Conservation (phyloP, 225 moss, liverwort and hornwort genomes). For the Climacium dendroides region DNA sequence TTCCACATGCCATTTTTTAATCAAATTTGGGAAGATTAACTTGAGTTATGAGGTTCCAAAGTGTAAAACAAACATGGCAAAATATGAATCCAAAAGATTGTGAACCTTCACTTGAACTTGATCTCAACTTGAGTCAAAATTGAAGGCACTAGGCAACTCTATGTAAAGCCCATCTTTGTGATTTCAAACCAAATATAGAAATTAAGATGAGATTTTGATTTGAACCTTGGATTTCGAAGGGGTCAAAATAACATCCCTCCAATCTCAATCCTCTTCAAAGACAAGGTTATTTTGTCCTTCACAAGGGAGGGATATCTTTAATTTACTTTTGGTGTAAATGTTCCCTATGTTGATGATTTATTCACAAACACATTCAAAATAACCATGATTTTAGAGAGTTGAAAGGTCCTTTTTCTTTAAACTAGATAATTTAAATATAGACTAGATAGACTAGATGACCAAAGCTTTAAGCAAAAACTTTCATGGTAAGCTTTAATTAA, state of each 20-base stretch:
- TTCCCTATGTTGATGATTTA: background rate
- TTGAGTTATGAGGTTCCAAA: background rate
- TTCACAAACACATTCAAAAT: too few species aligned
- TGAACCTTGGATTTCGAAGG: fast-evolving
- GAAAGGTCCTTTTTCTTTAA: background rate
- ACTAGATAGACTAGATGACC: too few species aligned
- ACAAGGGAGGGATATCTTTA: background rate
- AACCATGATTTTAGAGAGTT: background rate
- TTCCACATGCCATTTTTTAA: background rate
- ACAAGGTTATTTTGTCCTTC: background rate
- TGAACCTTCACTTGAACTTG: background rate
- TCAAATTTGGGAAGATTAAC: too few species aligned
- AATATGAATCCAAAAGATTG: too few species aligned
- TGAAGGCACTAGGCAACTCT: too few species aligned
- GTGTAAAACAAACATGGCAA: background rate
- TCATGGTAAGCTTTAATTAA: background rate
- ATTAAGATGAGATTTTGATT: background rate
- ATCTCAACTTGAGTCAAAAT: too few species aligned
- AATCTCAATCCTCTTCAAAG: background rate
- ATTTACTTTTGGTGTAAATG: background rate
- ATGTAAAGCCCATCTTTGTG: too few species aligned
- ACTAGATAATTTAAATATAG: background rate
- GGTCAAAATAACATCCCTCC: background rate
- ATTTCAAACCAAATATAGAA: too few species aligned
- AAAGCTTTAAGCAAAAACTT: background rate